Evolutionary conservation across 768 basidiomycete species (phyloP).

Genomic region (Boletus tomentosulus): DNA sequence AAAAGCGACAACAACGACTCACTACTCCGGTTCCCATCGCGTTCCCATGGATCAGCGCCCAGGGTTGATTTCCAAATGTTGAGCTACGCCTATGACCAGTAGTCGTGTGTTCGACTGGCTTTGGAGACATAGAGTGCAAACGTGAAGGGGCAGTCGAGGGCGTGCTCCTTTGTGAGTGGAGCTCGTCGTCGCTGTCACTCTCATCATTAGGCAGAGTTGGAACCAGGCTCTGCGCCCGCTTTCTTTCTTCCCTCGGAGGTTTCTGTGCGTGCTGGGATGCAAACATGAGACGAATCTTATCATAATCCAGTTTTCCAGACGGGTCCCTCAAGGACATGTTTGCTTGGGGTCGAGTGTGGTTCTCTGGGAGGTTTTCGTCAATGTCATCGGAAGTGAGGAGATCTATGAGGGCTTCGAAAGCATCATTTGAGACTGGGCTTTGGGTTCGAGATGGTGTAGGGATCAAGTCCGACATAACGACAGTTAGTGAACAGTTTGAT

Average conservation of each 20-base stretch:
- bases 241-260: neutral
- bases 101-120: neutral
- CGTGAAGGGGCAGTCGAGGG: constrained; percentile 10
- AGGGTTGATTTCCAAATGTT: constrained; percentile 21
- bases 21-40: constrained; percentile 6
- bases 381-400: constrained; percentile 28
- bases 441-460: constrained; percentile 21
- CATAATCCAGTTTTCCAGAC: constrained; percentile 30
- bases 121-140: constrained; percentile 16
- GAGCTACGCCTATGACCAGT: constrained; percentile 20
- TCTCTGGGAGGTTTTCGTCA: constrained; percentile 6
- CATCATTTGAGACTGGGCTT: constrained; percentile 15
- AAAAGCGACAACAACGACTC: constrained; percentile 1
- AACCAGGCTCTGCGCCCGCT: neutral
- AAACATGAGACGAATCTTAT: constrained; percentile 30
- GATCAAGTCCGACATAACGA: constrained; percentile 21
- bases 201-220: constrained; percentile 1
- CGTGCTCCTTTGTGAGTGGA: constrained; percentile 1
- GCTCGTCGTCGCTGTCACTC: constrained; percentile 18
- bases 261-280: constrained; percentile 9
- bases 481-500: neutral
- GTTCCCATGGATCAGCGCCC: constrained; percentile 8
- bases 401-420: constrained; percentile 29
- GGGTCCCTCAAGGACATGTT: constrained; percentile 19
- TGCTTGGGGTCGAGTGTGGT: neutral